These are phyloP conservation scores for Salix koriyanagi DNA, from an alignment of 345 rosid species.

Conservation along the genomic window DNA sequence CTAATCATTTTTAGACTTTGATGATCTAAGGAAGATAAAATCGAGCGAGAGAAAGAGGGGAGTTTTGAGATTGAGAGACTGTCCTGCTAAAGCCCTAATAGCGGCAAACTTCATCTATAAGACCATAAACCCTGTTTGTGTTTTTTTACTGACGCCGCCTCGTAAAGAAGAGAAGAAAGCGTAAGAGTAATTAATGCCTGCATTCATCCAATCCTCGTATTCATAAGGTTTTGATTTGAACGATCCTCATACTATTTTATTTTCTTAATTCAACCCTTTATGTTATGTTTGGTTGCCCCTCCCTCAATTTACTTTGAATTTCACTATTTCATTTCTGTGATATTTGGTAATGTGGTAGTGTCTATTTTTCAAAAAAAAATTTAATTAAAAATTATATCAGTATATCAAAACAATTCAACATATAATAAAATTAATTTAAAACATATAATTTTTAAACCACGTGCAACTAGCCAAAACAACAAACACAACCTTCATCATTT, in stretches of 20 bases:
- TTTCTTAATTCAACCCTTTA: not conserved
- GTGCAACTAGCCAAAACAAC: too few relatives aligned
- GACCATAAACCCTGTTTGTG: not conserved
- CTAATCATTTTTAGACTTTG: slow-evolving; percentile 47
- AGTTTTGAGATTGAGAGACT: not conserved
- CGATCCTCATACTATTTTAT: not conserved
- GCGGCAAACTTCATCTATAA: not conserved
- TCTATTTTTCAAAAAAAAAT: too few relatives aligned
- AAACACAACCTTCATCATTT: too few relatives aligned
- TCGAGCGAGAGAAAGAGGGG: not conserved
- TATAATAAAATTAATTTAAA: too few relatives aligned
- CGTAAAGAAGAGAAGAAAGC: not conserved
- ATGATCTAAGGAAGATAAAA: not conserved
- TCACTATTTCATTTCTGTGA: too few relatives aligned
- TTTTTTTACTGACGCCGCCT: not conserved
- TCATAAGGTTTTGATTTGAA: not conserved
- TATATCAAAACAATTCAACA: too few relatives aligned
- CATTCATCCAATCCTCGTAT: not conserved
- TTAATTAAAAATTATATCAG: too few relatives aligned
- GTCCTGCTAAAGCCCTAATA: not conserved
- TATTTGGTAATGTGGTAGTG: too few relatives aligned
- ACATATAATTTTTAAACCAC: too few relatives aligned
- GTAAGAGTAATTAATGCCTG: not conserved
- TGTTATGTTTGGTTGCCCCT: too few relatives aligned
- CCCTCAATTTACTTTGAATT: not conserved